A percentile compares a stretch with the other conserved stretches of the same genome.
These are phyloP conservation scores for Pseudogymnoascus sp. DNA, from an alignment of 2,329 filamentous ascomycete genomes.

Conservation along the genomic window DNA sequence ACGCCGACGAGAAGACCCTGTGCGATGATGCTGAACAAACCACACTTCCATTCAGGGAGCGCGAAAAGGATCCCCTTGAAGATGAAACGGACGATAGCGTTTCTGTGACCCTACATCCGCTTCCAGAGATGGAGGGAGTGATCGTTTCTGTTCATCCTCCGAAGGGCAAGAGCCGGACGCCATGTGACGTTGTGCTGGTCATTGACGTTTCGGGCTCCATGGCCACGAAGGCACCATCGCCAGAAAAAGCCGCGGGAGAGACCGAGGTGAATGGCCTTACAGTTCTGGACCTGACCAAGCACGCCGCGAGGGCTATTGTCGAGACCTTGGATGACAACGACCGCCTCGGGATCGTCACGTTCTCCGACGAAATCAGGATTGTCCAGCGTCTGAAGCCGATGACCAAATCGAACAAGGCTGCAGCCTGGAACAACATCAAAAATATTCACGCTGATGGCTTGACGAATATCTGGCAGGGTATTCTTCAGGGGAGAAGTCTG, in stretches of 20 bases:
- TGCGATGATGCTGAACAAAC: neutral
- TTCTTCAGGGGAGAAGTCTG: slow-evolving; percentile 40
- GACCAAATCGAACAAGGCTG: slow-evolving; percentile 37
- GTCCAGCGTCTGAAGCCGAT: slow-evolving; percentile 41
- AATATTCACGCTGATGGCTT: slow-evolving; percentile 29
- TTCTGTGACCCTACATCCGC: slow-evolving; percentile 31
- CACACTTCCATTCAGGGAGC: neutral
- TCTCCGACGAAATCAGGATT: slow-evolving; percentile 34
- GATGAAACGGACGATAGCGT: neutral
- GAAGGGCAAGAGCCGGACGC: slow-evolving; percentile 27
- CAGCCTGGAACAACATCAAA: slow-evolving; percentile 34
- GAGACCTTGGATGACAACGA: slow-evolving; percentile 47
- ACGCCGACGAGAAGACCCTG: slow-evolving; percentile 5
- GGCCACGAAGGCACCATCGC: slow-evolving; percentile 37
- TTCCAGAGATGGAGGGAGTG: slow-evolving; percentile 32
- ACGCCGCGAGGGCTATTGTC: slow-evolving; percentile 49
- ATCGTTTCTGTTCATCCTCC: slow-evolving; percentile 41
- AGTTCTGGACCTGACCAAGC: slow-evolving; percentile 51
- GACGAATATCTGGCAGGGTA: slow-evolving; percentile 52
- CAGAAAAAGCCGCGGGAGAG: slow-evolving; percentile 21
- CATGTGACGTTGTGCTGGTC: slow-evolving; percentile 52
- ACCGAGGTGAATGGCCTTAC: slow-evolving; percentile 42
- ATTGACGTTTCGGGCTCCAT: slow-evolving; percentile 55
- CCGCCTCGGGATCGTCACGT: slow-evolving; percentile 49
- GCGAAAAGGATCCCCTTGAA: neutral